Conservation (phyloP, 1,284 basidiomycete genomes). For the Acaromyces ingoldii region DNA sequence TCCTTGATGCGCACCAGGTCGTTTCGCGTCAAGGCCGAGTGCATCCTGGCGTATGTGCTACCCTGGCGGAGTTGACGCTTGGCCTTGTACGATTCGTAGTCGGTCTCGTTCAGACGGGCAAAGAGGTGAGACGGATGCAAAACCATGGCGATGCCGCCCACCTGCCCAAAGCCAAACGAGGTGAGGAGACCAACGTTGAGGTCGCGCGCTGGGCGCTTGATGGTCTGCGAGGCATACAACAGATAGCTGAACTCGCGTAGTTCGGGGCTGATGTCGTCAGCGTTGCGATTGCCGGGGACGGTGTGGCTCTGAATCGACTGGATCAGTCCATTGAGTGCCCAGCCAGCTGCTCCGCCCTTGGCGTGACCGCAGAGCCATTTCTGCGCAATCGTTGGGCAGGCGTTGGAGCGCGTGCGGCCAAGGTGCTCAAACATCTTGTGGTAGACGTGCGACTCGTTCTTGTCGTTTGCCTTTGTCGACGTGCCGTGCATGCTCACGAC, state of each 20-base stretch:
- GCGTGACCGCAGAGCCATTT: constrained; percentile 63
- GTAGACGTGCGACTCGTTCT: constrained; percentile 96
- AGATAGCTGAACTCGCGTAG: constrained; percentile 85
- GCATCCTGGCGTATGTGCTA: constrained; percentile 45
- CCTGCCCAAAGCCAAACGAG: constrained; percentile 97
- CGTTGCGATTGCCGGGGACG: constrained; percentile 83
- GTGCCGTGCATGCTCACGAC: constrained; percentile 84
- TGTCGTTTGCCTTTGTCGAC: constrained; percentile 94
- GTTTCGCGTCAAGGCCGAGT: constrained; percentile 39
- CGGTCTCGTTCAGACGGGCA: constrained; percentile 68
- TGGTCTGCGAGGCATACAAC: constrained; percentile 94
- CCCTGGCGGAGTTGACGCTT: constrained; percentile 30
- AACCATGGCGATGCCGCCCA: constrained; percentile 79
- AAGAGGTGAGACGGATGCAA: constrained; percentile 88
- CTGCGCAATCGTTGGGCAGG: constrained; percentile 92
- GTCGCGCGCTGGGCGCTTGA: constrained; percentile 54
- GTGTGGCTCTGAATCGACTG: constrained; percentile 81
- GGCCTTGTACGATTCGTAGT: constrained; percentile 70
- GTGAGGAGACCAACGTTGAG: constrained; percentile 57
- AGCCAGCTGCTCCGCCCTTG: constrained; percentile 66
- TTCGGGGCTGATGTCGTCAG: constrained; percentile 78
- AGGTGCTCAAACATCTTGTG: constrained; percentile 85
- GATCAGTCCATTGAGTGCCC: constrained; percentile 90
- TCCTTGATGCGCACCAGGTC: constrained; percentile 83
- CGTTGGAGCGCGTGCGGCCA: constrained; percentile 83